Conservation (phyloP, 1,284 basidiomycete species). For the Cryptococcus neoformans region DNA sequence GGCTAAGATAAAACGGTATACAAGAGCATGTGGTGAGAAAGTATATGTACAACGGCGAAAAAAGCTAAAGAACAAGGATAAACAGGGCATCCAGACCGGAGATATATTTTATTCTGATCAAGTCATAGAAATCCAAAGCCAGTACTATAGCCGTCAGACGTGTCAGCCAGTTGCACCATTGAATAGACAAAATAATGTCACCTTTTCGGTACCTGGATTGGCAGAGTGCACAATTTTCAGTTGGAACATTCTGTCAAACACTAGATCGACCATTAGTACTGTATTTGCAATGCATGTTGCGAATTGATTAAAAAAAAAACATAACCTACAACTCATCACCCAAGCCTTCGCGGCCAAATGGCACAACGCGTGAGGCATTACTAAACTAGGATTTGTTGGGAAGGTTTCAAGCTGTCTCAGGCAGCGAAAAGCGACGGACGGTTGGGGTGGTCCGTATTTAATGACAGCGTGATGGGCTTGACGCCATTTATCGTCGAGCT, state of each 20-base stretch:
- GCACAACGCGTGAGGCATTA: conserved; percentile 82
- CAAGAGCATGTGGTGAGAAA: background rate
- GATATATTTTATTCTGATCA: too few species aligned
- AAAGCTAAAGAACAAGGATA: too few species aligned
- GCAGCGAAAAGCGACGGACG: conserved; percentile 25
- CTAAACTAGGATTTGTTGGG: conserved; percentile 82
- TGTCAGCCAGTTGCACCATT: background rate
- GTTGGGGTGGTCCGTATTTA: conserved; percentile 64
- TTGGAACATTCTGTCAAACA: conserved; percentile 86
- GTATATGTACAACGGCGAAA: background rate
- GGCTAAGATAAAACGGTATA: background rate
- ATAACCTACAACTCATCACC: conserved; percentile 68
- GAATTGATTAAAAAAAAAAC: background rate
- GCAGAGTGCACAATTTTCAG: conserved; percentile 28
- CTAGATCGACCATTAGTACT: conserved; percentile 48
- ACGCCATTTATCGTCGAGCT: conserved; percentile 91
- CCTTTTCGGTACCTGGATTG: conserved; percentile 44
- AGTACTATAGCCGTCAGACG: conserved; percentile 9
- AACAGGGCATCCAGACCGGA: background rate
- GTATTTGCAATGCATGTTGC: background rate
- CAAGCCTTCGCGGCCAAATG: conserved; percentile 83
- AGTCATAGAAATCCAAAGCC: conserved; percentile 18
- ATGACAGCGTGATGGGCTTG: conserved; percentile 83
- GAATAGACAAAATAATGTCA: background rate
- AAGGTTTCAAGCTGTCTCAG: conserved; percentile 52